These are phyloP conservation scores for Glebionis coronaria DNA, from an alignment of 129 eudicot species.

Conservation along the genomic window DNA sequence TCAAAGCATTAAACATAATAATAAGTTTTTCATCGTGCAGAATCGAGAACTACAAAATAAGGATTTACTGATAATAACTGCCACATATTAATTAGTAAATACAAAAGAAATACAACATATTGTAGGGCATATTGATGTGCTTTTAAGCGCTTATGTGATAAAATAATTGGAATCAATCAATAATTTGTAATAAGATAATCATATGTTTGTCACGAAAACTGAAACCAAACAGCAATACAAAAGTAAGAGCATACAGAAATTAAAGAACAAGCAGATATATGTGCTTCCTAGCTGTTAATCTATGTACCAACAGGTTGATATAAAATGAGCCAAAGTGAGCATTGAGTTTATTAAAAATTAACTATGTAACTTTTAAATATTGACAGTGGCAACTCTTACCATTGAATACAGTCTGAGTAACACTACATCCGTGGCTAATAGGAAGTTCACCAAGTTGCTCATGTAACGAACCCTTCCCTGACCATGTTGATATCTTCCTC, in stretches of 20 bases:
- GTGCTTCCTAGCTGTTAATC: too few species aligned
- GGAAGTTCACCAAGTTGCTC: slow-evolving; percentile 74
- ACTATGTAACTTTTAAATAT: too few species aligned
- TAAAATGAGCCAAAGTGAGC: too few species aligned
- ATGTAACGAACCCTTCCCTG: slow-evolving; percentile 44
- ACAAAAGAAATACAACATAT: neutral
- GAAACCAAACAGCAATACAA: too few species aligned
- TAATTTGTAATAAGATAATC: neutral
- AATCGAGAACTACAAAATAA: neutral
- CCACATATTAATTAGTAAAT: neutral
- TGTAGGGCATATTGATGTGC: too few species aligned
- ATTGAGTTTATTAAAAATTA: too few species aligned
- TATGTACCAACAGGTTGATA: too few species aligned
- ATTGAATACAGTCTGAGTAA: slow-evolving; percentile 72
- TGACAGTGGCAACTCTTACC: slow-evolving; percentile 32
- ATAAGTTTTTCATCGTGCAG: neutral
- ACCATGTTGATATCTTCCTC: slow-evolving; percentile 45
- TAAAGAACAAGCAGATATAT: too few species aligned
- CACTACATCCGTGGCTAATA: slow-evolving; percentile 61
- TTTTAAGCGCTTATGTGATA: neutral
- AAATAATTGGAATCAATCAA: neutral
- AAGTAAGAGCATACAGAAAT: too few species aligned
- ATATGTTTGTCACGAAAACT: too few species aligned
- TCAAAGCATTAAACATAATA: slow-evolving; percentile 17
- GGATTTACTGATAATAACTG: neutral